phyloP scores from a whole-genome alignment of 2,329 filamentous ascomycete genomes.

The Zasmidium citrigriseum region DNA sequence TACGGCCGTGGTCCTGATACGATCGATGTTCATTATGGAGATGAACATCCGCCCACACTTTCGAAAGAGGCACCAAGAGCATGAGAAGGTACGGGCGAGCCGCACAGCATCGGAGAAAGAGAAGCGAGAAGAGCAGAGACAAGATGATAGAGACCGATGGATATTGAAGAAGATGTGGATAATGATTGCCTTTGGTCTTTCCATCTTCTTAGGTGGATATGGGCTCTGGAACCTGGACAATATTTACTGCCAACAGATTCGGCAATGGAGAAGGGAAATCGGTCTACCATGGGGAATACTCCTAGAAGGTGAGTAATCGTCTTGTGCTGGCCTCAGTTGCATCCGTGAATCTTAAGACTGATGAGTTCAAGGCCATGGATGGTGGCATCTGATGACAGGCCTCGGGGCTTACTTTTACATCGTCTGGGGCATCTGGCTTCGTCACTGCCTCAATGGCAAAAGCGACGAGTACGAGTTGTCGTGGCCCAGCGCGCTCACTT shows the following conservation, averaged over 20 bases:
- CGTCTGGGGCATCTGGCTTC: slow-evolving; percentile 77
- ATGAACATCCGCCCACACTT: slow-evolving; percentile 61
- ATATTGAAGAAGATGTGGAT: slow-evolving; percentile 72
- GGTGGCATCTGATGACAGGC: slow-evolving; percentile 82
- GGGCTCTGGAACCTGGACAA: slow-evolving; percentile 79
- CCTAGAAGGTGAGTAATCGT: slow-evolving; percentile 62
- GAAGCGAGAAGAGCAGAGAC: slow-evolving; percentile 42
- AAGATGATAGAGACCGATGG: slow-evolving; percentile 57
- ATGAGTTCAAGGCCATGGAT: slow-evolving; percentile 32
- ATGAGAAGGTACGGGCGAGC: slow-evolving; percentile 32
- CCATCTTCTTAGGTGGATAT: slow-evolving; percentile 73
- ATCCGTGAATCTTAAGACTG: background rate
- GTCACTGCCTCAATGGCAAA: slow-evolving; percentile 71
- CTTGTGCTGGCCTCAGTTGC: background rate
- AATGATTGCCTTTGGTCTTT: slow-evolving; percentile 69
- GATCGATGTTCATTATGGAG: slow-evolving; percentile 78
- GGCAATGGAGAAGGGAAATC: slow-evolving; percentile 65
- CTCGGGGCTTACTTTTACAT: slow-evolving; percentile 86
- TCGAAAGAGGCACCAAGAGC: slow-evolving; percentile 43
- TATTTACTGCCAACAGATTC: slow-evolving; percentile 67
- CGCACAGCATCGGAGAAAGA: slow-evolving; percentile 28
- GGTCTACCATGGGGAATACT: slow-evolving; percentile 79
- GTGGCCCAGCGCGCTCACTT: slow-evolving; percentile 66
- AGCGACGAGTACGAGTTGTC: slow-evolving; percentile 70
- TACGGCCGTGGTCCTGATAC: slow-evolving; percentile 68